phyloP scores from a whole-genome alignment of 1,284 basidiomycete genomes.

The Apiotrichum siamense region DNA sequence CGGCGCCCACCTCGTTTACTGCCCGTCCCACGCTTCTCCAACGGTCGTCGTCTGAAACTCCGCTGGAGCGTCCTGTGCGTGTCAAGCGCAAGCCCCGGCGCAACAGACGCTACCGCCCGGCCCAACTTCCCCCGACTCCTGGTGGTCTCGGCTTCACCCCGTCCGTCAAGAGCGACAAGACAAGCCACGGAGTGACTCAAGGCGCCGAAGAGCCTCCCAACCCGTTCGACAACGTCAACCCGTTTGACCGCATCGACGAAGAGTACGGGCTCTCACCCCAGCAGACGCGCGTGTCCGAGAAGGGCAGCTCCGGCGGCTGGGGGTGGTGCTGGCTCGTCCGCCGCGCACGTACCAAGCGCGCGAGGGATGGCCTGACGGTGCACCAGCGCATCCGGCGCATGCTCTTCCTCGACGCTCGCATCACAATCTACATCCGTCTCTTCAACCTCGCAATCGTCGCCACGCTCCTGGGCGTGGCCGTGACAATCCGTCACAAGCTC shows the following conservation, averaged over 20 bases:
- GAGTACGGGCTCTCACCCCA: slow-evolving; percentile 8
- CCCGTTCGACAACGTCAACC: slow-evolving; percentile 16
- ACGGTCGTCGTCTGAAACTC: not conserved
- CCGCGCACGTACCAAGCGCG: not conserved
- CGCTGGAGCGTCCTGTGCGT: not conserved
- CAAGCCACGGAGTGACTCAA: not conserved
- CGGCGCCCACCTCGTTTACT: too few species aligned
- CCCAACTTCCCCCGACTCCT: slow-evolving; percentile 13
- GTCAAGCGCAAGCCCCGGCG: slow-evolving; percentile 2
- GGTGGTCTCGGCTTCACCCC: slow-evolving; percentile 2
- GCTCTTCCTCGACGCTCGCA: slow-evolving; percentile 49
- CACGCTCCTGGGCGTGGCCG: slow-evolving; percentile 48
- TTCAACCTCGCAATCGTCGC: slow-evolving; percentile 50
- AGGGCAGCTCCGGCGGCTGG: not conserved
- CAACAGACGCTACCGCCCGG: slow-evolving; percentile 8
- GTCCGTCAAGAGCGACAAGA: not conserved
- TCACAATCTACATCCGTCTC: slow-evolving; percentile 51
- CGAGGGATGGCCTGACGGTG: slow-evolving; percentile 22
- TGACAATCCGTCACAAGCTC: slow-evolving; percentile 46
- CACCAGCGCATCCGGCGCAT: slow-evolving; percentile 39
- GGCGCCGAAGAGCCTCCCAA: not conserved
- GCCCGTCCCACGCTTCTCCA: not conserved
- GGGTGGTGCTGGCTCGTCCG: not conserved
- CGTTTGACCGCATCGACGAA: slow-evolving; percentile 21
- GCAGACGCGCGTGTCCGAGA: slow-evolving; percentile 1